Percentiles rank a stretch among this genome's conserved stretches.
Evolutionary conservation across 1,284 basidiomycete genomes (phyloP).

Genomic region (Tilletia indica): DNA sequence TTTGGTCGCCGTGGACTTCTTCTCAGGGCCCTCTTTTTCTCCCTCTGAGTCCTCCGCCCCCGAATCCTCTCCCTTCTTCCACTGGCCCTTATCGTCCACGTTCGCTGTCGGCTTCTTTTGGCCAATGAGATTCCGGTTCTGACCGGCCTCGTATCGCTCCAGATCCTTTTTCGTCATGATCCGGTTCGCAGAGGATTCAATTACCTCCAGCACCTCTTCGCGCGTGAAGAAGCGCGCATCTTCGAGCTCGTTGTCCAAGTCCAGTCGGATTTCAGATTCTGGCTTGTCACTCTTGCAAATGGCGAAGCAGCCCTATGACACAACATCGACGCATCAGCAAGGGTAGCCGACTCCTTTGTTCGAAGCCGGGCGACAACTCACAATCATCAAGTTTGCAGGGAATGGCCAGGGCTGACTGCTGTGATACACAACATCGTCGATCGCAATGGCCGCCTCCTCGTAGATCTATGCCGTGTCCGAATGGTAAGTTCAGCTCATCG

Average conservation of each 20-base stretch:
- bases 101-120: conserved; percentile 28
- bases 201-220: conserved; percentile 67
- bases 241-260: conserved; percentile 94
- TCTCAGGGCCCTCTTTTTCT: neutral
- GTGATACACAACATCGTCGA: conserved; percentile 81
- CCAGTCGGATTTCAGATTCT: conserved; percentile 65
- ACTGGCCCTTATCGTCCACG: conserved; percentile 32
- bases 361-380: conserved; percentile 57
- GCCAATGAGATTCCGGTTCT: conserved; percentile 55
- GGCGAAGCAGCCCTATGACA: conserved; percentile 5
- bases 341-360: conserved; percentile 19
- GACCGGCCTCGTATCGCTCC: conserved; percentile 61
- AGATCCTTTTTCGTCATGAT: conserved; percentile 65
- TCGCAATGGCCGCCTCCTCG: conserved; percentile 87
- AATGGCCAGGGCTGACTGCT: conserved; percentile 73
- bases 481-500: neutral
- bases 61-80: conserved; percentile 46
- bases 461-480: conserved; percentile 56
- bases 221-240: conserved; percentile 87
- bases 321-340: neutral
- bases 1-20: neutral
- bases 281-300: conserved; percentile 14
- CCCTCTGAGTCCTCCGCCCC: conserved; percentile 3
- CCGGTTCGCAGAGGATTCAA: conserved; percentile 60
- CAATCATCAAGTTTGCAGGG: conserved; percentile 86